Base-by-base conservation (phyloP, 1,139 yeast genomes). In the Arxiozyma telluris region DNA sequence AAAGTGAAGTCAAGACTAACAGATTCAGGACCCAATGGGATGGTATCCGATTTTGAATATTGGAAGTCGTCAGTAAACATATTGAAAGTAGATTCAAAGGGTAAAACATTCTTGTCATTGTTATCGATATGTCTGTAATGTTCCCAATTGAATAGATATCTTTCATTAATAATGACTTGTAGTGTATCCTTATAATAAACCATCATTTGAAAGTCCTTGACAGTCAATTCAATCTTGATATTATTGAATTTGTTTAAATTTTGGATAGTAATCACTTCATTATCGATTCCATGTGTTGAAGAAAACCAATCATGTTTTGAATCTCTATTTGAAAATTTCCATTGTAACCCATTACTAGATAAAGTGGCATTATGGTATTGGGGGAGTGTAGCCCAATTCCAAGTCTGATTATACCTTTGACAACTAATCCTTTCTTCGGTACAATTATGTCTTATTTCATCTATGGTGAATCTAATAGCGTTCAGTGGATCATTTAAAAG, bases 1-100 rank as follows among this genome's bases (percentile, higher is more conserved):
- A 93, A 84, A 0, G 81, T 71, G 55, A 90, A 77, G 67, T 93
- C 99, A 47, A 87, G 58, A 0, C 85, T 96, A 43, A 93, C 76
- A 0, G 97, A 81, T 69, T 93, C 98, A 0, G 98, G 98, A 0
- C 99, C 98, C 49, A 87, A 74, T 9, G 89, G 87, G 23, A 84
- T 56, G 2, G 74, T 71, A 64, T 89, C 96, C 11, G 63, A 68
- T 47, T 71, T 75, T 1, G 86, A 78, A 62, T 87, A 89, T 52
- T 74, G 72, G 62, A 85, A 86, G 41, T 74, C 65, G 63, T 87
- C 94, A 4, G 67, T 64, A 64, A 82, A 85, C 74, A 81, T 75
- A 61, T 83, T 77, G 62, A 71, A 84, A 47, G 75, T 74, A 0
- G 79, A 68, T 68, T 86, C 93, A 57, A 79, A 81, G 0, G 81